Evolutionary conservation across 352 stramenopile species (phyloP).

Genomic region (Aphanomyces astaci): DNA sequence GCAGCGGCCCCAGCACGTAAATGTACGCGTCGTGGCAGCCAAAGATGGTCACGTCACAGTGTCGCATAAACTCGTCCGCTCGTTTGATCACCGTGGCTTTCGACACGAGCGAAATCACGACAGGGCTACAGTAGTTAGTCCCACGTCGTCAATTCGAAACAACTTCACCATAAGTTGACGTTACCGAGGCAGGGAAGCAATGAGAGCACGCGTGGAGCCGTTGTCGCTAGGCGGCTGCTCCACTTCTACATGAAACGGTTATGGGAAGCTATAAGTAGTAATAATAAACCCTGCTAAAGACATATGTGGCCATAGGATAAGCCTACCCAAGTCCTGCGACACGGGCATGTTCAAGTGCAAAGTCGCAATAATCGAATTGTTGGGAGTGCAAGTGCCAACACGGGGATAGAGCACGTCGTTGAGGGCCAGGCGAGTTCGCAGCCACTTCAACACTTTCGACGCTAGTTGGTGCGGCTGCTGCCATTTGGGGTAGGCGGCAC

Average conservation of each 20-base stretch:
- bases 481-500: constrained; percentile 60
- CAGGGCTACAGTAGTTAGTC: neutral
- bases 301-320: no score
- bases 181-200: neutral
- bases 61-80: constrained; percentile 46
- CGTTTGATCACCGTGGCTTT: constrained; percentile 80
- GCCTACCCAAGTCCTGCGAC: constrained; percentile 1
- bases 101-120: constrained; percentile 25
- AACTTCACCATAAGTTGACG: no score
- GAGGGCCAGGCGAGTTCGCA: constrained; percentile 64
- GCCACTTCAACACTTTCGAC: constrained; percentile 56
- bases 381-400: constrained; percentile 36
- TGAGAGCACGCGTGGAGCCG: neutral
- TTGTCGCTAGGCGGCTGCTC: neutral
- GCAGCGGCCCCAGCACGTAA: constrained; percentile 91
- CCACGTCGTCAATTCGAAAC: no score
- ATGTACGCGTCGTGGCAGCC: constrained; percentile 92
- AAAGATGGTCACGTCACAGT: constrained; percentile 74
- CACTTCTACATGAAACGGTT: no score
- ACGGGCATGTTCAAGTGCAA: constrained; percentile 15
- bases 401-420: constrained; percentile 77
- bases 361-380: constrained; percentile 27
- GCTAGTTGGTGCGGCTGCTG: constrained; percentile 26
- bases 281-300: no score
- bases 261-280: no score